These are phyloP conservation scores for Chalciporus pseudorubinellus DNA, from an alignment of 768 basidiomycete species.

Conservation along the genomic window DNA sequence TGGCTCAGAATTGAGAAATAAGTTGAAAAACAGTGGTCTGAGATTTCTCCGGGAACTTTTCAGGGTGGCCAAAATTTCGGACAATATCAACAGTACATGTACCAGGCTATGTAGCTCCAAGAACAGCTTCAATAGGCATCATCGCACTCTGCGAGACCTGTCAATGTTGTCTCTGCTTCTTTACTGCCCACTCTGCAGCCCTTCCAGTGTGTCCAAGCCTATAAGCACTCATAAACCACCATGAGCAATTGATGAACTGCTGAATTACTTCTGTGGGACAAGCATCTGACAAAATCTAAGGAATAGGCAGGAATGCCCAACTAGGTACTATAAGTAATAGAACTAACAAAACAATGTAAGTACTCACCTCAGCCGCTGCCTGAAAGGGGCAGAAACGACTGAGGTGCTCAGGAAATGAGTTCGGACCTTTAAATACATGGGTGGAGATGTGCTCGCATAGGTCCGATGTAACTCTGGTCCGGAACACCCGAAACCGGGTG, in stretches of 20 bases:
- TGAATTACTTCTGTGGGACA: constrained; percentile 38
- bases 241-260: constrained; percentile 37
- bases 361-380: no score
- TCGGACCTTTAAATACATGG: no score
- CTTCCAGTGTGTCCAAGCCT: constrained; percentile 33
- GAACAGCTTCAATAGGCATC: constrained; percentile 32
- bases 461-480: no score
- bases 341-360: no score
- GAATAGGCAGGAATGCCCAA: no score
- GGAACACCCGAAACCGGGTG: no score
- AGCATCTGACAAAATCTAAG: no score
- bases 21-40: background rate
- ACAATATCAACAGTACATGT: background rate
- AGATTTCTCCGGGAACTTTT: background rate
- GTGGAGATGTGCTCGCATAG: no score
- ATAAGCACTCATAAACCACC: constrained; percentile 38
- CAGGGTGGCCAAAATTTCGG: background rate
- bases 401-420: no score
- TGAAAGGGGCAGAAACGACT: no score
- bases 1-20: background rate
- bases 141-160: constrained; percentile 30
- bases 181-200: constrained; percentile 40
- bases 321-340: no score
- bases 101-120: constrained; percentile 12
- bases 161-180: constrained; percentile 36